Evolutionary conservation across 768 basidiomycete genomes (phyloP).

Genomic region (Serendipita sp.): DNA sequence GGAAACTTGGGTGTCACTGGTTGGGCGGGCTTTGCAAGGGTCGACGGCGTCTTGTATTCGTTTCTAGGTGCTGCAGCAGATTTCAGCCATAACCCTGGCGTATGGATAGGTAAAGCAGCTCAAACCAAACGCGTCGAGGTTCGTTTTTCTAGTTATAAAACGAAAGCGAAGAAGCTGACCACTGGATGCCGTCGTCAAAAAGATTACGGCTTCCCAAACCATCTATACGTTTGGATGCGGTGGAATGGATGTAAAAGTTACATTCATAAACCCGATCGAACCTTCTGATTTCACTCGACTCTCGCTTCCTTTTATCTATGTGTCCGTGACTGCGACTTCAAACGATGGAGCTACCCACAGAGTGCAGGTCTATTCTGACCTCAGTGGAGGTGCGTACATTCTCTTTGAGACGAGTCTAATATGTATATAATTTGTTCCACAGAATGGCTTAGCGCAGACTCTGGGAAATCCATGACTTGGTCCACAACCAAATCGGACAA

Average conservation of each 20-base stretch:
- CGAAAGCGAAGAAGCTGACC: too few species aligned
- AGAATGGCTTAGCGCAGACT: not conserved
- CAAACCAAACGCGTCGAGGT: not conserved
- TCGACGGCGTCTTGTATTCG: not conserved
- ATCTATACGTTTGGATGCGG: not conserved
- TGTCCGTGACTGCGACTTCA: slow-evolving; percentile 1
- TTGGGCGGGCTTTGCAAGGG: not conserved
- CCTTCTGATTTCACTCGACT: slow-evolving; percentile 1
- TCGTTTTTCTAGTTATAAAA: not conserved
- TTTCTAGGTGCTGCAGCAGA: not conserved
- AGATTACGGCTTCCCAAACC: not conserved
- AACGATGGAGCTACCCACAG: slow-evolving; percentile 4
- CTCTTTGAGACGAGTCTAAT: too few species aligned
- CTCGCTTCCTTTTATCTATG: slow-evolving; percentile 8
- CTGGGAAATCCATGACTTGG: slow-evolving; percentile 20
- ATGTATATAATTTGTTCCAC: not conserved
- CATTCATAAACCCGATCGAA: slow-evolving; percentile 1
- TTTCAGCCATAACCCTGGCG: not conserved
- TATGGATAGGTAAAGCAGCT: not conserved
- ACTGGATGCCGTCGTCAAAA: not conserved
- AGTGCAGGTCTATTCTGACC: slow-evolving; percentile 7
- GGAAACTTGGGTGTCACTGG: not conserved
- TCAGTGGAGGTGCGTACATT: not conserved
- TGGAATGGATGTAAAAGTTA: not conserved
- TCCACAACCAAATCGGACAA: not conserved